Percentiles rank a stretch among this genome's conserved stretches.
Conservation (phyloP, 2,329 filamentous ascomycete genomes). For the Amylocarpus encephaloides region DNA sequence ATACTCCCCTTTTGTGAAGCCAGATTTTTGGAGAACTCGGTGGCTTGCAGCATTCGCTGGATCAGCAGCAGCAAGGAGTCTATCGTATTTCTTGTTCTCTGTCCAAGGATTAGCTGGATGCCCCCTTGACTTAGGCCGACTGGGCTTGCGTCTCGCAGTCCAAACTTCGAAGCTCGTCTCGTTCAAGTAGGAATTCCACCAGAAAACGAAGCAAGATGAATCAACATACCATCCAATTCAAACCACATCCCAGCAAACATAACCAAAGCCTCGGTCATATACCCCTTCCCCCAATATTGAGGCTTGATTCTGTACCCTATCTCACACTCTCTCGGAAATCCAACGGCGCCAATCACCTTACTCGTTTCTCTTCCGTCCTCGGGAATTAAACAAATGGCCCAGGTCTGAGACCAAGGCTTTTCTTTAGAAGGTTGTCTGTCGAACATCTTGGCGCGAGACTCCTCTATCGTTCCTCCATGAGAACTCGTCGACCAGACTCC, state of each 20-base stretch:
- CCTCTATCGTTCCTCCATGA: too few species aligned
- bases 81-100: constrained; percentile 11
- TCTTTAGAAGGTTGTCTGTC: neutral
- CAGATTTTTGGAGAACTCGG: constrained; percentile 18
- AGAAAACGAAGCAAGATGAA: neutral
- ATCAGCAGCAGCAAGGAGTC: constrained; percentile 13
- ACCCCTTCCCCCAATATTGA: constrained; percentile 13
- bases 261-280: constrained; percentile 18
- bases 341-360: neutral
- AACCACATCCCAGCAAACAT: constrained; percentile 18
- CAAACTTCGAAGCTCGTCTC: neutral
- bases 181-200: neutral
- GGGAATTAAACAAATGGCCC: neutral
- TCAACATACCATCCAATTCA: constrained; percentile 10
- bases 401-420: neutral
- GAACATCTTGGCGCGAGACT: too few species aligned
- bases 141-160: neutral
- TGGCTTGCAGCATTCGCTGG: constrained; percentile 20
- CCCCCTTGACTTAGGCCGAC: neutral
- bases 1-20: constrained; percentile 16
- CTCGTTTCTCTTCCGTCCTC: neutral
- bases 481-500: too few species aligned
- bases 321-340: constrained; percentile 8
- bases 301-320: constrained; percentile 1
- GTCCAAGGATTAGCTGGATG: neutral